Conservation (phyloP, 164 flowering plant species). For the Nymphaea thermarum region DNA sequence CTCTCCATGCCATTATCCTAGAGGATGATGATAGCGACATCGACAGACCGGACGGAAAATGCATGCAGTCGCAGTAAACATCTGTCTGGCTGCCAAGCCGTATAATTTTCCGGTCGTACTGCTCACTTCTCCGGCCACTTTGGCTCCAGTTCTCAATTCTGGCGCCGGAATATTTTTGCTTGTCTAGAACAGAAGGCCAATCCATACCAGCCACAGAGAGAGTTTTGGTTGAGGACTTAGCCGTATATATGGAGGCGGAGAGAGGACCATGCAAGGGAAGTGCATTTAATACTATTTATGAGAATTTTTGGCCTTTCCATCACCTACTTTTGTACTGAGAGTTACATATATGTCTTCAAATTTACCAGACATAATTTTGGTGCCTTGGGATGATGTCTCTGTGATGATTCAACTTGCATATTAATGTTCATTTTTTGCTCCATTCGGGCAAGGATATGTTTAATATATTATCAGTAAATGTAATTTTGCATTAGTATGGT, state of each 20-base stretch:
- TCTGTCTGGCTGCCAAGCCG: not conserved
- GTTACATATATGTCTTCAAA: no score
- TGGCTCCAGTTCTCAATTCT: not conserved
- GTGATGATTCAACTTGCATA: no score
- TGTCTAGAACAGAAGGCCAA: not conserved
- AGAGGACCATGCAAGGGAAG: not conserved
- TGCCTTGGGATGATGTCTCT: no score
- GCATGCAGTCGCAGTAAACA: not conserved
- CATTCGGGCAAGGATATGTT: no score
- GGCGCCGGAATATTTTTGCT: not conserved
- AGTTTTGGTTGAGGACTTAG: not conserved
- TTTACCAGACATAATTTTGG: no score
- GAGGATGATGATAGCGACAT: not conserved
- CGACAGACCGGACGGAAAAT: no score
- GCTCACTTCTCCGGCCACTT: not conserved
- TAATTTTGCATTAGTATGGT: no score
- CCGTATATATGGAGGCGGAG: not conserved
- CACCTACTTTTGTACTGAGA: no score
- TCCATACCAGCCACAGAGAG: not conserved
- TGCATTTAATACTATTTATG: no score
- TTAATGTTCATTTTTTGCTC: no score
- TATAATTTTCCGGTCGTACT: not conserved
- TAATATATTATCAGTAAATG: no score
- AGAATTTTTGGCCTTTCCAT: no score
- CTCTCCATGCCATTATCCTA: slow-evolving; percentile 19